Base-by-base conservation (phyloP, 805 yeast genomes). In the Candida dajiaensis region DNA sequence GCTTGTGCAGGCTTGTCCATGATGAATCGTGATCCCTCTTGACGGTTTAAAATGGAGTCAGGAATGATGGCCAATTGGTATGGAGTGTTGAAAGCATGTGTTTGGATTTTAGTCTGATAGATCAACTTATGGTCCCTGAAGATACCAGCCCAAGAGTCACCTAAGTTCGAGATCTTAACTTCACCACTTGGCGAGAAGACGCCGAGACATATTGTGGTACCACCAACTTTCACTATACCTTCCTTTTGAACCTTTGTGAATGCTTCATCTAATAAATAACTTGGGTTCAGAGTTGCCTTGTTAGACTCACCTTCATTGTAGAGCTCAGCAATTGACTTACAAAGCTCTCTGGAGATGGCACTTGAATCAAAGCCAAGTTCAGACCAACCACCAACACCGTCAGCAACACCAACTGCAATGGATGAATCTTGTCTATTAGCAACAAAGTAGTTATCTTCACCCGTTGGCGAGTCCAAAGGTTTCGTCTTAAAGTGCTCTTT, bases 321-420 rank as follows among this genome's bases (percentile, higher is more conserved):
- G 22, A 57, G 51, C 54, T 65, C 59, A 18, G 74, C 71, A 59
- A 88, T 72, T 4, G 78, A 70, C 6, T 66, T 66, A 53, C 96
- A 84, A 36, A 92, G 67, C 56, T 87, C 94, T 54, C 95, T 73
- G 37, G 94, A 82, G 49, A 92, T 86, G 8, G 92, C 92, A 48
- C 89, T 77, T 2, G 96, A 86, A 63, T 92, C 97, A 57, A 80
- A 85, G 0, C 97, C 97, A 41, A 86, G 83, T 50, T 87, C 94
- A 1, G 86, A 78, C 97, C 98, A 92, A 3, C 98, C 98, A 15
- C 98, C 98, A 4, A 94, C 98, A 13, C 99, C 99, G 67, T 92
- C 99, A 6, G 97, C 85, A 4, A 86, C 94, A 20, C 92, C 95
- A n/a, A 81, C 73, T 5, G 84, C 77, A 0, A 83, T 51, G 1